Percentiles rank a stretch among this genome's conserved stretches.
phyloP scores from a whole-genome alignment of 176 grass and related monocot genomes.

The Chrysopogon serrulatus region DNA sequence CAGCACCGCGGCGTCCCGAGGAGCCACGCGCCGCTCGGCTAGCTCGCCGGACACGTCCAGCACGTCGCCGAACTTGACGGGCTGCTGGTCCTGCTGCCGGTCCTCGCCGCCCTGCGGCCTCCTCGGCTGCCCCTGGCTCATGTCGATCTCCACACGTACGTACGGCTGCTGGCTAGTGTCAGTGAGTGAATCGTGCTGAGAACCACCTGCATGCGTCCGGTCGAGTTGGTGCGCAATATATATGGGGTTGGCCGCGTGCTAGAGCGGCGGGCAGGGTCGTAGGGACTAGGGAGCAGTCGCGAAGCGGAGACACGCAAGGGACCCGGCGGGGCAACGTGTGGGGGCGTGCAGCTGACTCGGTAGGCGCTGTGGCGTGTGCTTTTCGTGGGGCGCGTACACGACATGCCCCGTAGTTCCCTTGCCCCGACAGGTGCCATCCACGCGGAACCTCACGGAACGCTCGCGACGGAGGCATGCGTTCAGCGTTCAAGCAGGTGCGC shows the following conservation, averaged over 20 bases:
- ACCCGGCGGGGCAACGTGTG: background rate
- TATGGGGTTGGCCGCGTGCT: background rate
- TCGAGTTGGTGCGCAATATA: background rate
- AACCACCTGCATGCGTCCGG: background rate
- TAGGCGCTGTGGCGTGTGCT: background rate
- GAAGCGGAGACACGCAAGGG: background rate
- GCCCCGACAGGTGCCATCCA: background rate
- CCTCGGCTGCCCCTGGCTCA: constrained; percentile 62
- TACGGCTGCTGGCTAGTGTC: background rate
- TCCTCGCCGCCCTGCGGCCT: constrained; percentile 19
- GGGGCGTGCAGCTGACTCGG: background rate
- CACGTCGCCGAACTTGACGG: constrained; percentile 60
- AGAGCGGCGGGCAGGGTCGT: background rate
- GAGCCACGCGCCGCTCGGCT: constrained; percentile 36
- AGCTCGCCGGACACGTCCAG: constrained; percentile 46
- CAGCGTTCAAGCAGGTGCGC: background rate
- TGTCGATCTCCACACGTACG: background rate
- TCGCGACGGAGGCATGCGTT: background rate
- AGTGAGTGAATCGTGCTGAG: background rate
- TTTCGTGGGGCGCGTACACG: background rate
- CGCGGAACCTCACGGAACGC: background rate
- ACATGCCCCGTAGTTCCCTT: no score
- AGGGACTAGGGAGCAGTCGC: background rate
- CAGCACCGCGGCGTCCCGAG: constrained; percentile 54
- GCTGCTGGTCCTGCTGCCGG: background rate